Evolutionary conservation across 2,329 filamentous ascomycete species (phyloP).

Genomic region (Nothopassalora personata): DNA sequence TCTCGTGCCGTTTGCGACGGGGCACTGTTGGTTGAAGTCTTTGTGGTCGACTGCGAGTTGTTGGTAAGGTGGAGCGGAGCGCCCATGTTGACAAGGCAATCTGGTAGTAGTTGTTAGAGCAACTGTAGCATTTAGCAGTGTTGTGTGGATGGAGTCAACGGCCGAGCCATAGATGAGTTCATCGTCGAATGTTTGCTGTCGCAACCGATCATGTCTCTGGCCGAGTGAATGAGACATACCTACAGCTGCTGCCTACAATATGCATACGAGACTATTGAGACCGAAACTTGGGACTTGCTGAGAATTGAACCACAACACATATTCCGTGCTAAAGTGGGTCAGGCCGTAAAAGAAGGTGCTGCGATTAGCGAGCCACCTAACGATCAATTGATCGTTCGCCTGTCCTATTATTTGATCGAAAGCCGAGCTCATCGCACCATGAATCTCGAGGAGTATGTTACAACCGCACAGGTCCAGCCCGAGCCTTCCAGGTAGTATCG

Average conservation of each 20-base stretch:
- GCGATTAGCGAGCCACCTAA: neutral
- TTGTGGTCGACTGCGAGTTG: neutral
- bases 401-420: neutral
- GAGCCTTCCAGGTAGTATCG: neutral
- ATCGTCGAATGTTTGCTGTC: neutral
- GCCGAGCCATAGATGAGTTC: neutral
- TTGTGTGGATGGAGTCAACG: neutral
- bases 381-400: neutral
- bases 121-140: neutral
- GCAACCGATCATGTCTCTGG: neutral
- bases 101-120: neutral
- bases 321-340: neutral
- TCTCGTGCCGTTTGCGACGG: neutral
- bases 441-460: conserved; percentile 5
- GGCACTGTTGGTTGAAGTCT: neutral
- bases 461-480: conserved; percentile 6
- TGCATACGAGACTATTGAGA: neutral
- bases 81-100: neutral
- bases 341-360: conserved; percentile 1
- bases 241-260: neutral
- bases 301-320: neutral
- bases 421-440: conserved; percentile 3
- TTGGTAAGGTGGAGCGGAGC: neutral
- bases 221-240: neutral
- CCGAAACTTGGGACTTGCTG: neutral